Percentiles rank a stretch among this genome's conserved stretches.
phyloP scores from a whole-genome alignment of 148 eudicot genomes.

The Chenopodium formosanum region DNA sequence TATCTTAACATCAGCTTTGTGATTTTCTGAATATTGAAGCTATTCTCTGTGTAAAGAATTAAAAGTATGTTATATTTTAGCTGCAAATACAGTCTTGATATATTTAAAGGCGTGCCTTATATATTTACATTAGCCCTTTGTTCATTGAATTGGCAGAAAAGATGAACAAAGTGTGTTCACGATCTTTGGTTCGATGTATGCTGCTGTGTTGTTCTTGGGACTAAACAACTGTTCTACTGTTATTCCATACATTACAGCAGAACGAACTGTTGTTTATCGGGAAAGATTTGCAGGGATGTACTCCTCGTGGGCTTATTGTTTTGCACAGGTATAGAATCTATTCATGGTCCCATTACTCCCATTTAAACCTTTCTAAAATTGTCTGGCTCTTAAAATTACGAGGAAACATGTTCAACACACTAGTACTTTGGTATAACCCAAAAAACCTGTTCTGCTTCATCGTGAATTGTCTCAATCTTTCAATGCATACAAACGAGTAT shows the following conservation, averaged over 20 bases:
- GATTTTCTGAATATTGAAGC: neutral
- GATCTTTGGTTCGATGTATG: constrained; percentile 56
- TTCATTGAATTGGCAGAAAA: constrained; percentile 41
- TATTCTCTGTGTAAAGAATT: neutral
- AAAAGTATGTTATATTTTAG: too few species aligned
- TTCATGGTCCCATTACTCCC: neutral
- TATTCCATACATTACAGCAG: constrained; percentile 52
- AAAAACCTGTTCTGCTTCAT: neutral
- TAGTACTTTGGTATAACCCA: too few species aligned
- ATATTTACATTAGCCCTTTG: constrained; percentile 4
- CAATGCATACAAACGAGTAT: neutral
- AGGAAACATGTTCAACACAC: too few species aligned
- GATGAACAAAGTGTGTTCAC: constrained; percentile 61
- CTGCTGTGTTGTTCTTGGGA: constrained; percentile 57
- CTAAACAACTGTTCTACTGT: constrained; percentile 47
- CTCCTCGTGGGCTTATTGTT: constrained; percentile 68
- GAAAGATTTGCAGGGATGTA: constrained; percentile 91
- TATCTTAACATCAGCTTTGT: neutral
- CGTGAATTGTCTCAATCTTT: neutral
- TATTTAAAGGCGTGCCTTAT: neutral
- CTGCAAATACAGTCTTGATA: neutral
- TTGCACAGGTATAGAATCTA: constrained; percentile 63
- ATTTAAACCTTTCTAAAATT: too few species aligned
- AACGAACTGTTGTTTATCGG: constrained; percentile 64
- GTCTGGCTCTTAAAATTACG: too few species aligned